phyloP scores from a whole-genome alignment of 805 yeast genomes.

The Starmerella sirachaensis region DNA sequence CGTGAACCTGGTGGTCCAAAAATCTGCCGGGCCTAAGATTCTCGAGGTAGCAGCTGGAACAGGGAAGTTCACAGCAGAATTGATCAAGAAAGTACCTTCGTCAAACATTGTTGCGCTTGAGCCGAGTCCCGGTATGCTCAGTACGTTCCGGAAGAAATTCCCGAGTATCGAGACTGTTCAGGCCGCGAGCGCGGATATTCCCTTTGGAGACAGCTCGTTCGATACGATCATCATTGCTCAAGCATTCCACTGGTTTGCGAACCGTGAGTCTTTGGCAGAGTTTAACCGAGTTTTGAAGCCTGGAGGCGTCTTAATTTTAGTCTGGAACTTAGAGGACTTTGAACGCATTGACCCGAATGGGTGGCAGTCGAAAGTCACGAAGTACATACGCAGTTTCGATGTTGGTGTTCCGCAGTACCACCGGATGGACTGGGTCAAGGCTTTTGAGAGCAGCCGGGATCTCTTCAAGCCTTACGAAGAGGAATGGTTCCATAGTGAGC shows the following conservation, averaged over 20 bases:
- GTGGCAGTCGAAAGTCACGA: constrained; percentile 33
- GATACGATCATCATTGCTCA: constrained; percentile 48
- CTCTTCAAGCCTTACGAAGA: constrained; percentile 32
- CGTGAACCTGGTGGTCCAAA: constrained; percentile 32
- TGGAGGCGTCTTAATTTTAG: constrained; percentile 39
- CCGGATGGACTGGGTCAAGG: constrained; percentile 36
- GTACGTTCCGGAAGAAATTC: constrained; percentile 35
- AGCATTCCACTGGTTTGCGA: constrained; percentile 60
- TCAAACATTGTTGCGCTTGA: constrained; percentile 38
- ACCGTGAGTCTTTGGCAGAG: constrained; percentile 37
- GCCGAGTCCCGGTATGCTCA: constrained; percentile 48
- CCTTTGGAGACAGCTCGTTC: constrained; percentile 33
- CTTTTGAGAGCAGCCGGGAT: constrained; percentile 26
- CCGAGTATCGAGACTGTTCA: constrained; percentile 33
- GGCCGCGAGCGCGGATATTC: constrained; percentile 39
- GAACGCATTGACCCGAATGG: constrained; percentile 23
- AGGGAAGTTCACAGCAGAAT: constrained; percentile 45
- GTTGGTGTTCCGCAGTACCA: constrained; percentile 46
- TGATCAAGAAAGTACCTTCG: constrained; percentile 33
- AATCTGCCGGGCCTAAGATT: constrained; percentile 27
- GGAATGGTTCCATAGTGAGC: constrained; percentile 25
- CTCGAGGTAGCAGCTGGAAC: constrained; percentile 52
- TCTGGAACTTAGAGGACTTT: constrained; percentile 46
- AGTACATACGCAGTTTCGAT: constrained; percentile 32
- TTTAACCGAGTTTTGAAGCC: constrained; percentile 40